Conservation (phyloP, 306 rosid genomes). For the Prunus dulcis region DNA sequence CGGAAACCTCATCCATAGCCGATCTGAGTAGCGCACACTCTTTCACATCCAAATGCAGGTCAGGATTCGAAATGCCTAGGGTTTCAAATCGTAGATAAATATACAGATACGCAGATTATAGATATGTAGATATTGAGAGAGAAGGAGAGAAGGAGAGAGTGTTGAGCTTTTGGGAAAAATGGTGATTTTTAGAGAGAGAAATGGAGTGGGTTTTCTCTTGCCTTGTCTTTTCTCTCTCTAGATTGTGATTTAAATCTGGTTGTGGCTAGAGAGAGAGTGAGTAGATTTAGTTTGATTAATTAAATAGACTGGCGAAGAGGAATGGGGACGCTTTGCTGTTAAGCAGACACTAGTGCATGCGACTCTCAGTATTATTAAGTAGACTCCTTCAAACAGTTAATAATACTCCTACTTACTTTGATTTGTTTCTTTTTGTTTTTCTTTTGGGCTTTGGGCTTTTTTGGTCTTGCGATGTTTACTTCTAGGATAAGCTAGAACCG, state of each 20-base stretch:
- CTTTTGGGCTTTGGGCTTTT: neutral
- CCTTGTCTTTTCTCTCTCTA: slow-evolving; percentile 43
- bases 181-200: slow-evolving; percentile 20
- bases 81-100: slow-evolving; percentile 34
- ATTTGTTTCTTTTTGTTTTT: neutral
- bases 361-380: neutral
- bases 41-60: slow-evolving; percentile 65
- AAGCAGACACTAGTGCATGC: slow-evolving; percentile 36
- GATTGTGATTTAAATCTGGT: slow-evolving; percentile 54
- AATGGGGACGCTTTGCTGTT: slow-evolving; percentile 34
- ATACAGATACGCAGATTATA: slow-evolving; percentile 3
- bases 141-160: slow-evolving; percentile 24
- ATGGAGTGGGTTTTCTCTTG: slow-evolving; percentile 1
- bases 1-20: slow-evolving; percentile 79
- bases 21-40: slow-evolving; percentile 52
- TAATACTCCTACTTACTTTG: neutral
- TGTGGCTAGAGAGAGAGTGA: slow-evolving; percentile 18
- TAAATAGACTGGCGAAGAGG: slow-evolving; percentile 4
- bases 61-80: slow-evolving; percentile 57
- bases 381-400: neutral
- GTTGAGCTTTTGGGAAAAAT: slow-evolving; percentile 19
- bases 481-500: slow-evolving; percentile 35
- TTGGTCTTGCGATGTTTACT: neutral
- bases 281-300: slow-evolving; percentile 19
- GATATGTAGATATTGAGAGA: neutral